Evolutionary conservation across 208 protist species (phyloP).

Genomic region (Trypanosoma theileri): DNA sequence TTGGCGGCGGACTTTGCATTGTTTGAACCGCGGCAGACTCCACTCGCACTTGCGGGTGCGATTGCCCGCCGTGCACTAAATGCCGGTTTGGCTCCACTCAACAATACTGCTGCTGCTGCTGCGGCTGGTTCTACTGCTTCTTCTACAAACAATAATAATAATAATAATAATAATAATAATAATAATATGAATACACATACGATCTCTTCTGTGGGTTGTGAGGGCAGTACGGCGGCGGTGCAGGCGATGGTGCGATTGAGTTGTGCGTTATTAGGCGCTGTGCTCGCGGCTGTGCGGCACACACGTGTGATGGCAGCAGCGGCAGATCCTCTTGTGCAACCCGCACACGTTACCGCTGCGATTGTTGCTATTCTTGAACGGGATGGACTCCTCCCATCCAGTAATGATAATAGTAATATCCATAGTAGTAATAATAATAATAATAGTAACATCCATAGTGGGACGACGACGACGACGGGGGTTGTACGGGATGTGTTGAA

Average conservation of each 20-base stretch:
- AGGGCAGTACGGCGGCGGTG: slow-evolving; percentile 29
- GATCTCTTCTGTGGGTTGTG: slow-evolving; percentile 21
- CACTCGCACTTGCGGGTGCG: slow-evolving; percentile 32
- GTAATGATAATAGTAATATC: slow-evolving; percentile 10
- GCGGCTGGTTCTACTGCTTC: too few species aligned
- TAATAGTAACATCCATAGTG: background rate
- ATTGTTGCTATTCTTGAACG: slow-evolving; percentile 31
- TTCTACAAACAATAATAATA: too few species aligned
- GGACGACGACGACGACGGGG: background rate
- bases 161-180: too few species aligned
- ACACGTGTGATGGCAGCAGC: slow-evolving; percentile 36
- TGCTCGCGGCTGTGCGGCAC: slow-evolving; percentile 30
- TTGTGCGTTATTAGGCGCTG: slow-evolving; percentile 29
- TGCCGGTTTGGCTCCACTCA: slow-evolving; percentile 35
- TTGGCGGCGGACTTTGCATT: slow-evolving; percentile 43
- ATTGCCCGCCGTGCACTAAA: slow-evolving; percentile 29
- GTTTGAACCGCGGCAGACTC: slow-evolving; percentile 47
- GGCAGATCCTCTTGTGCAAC: slow-evolving; percentile 30
- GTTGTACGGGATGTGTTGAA: slow-evolving; percentile 2
- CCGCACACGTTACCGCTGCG: slow-evolving; percentile 14
- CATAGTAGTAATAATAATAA: slow-evolving; percentile 20
- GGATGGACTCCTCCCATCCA: slow-evolving; percentile 34
- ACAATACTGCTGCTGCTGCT: too few species aligned
- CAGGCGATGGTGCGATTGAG: slow-evolving; percentile 32
- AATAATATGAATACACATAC: too few species aligned